phyloP scores from a whole-genome alignment of 2,329 filamentous ascomycete genomes.

The Incumbomyces lentus region DNA sequence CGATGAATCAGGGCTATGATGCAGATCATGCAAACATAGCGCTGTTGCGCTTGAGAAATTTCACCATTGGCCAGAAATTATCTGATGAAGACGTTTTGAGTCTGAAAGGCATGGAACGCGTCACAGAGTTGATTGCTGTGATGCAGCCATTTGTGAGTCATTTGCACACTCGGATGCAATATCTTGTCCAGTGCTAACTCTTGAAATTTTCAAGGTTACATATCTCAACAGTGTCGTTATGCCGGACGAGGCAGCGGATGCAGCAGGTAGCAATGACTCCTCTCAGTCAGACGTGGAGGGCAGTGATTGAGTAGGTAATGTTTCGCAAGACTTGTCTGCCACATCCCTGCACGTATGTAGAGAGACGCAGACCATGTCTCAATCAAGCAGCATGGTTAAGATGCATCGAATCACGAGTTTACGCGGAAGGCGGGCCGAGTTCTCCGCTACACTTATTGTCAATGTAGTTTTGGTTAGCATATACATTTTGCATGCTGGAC shows the following conservation, averaged over 20 bases:
- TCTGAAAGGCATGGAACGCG: conserved; percentile 52
- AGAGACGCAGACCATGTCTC: no score
- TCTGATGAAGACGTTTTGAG: conserved; percentile 54
- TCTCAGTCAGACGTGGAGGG: not conserved
- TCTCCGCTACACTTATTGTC: no score
- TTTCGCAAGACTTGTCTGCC: no score
- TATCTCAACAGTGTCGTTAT: conserved; percentile 64
- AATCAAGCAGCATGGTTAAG: no score
- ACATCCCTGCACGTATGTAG: no score
- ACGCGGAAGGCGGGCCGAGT: no score
- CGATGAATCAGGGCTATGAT: conserved; percentile 54
- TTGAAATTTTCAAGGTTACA: conserved; percentile 43
- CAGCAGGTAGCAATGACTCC: conserved; percentile 25
- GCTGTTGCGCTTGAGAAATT: conserved; percentile 69
- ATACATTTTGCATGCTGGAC: no score
- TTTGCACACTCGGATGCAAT: conserved; percentile 4
- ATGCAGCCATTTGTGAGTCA: conserved; percentile 71
- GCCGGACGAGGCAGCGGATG: conserved; percentile 49
- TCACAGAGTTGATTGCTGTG: conserved; percentile 53
- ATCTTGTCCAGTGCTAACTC: not conserved
- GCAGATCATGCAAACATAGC: conserved; percentile 68
- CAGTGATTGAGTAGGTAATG: no score
- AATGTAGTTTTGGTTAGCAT: no score
- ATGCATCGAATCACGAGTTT: no score
- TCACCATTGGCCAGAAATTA: conserved; percentile 59